phyloP scores from a whole-genome alignment of 1,284 basidiomycete species.

The Rhodotorula sp. region DNA sequence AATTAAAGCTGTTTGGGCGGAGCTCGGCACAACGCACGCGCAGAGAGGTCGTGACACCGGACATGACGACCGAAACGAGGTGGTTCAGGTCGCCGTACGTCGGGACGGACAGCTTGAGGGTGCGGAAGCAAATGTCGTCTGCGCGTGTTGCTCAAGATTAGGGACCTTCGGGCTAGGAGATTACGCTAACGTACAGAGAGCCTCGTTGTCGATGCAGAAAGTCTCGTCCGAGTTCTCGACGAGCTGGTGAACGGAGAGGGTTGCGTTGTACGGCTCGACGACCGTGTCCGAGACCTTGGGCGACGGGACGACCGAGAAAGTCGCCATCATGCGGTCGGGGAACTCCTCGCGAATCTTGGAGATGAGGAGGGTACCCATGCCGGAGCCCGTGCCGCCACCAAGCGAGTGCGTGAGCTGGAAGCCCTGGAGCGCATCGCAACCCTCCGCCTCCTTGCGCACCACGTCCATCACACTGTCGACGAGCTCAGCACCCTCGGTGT shows the following conservation, averaged over 20 bases:
- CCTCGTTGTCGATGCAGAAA: conserved; percentile 87
- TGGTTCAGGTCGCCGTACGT: conserved; percentile 97
- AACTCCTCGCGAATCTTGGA: conserved; percentile 63
- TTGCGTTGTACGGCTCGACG: conserved; percentile 66
- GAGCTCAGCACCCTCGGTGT: conserved; percentile 94
- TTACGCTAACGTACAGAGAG: conserved; percentile 60
- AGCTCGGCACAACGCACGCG: conserved; percentile 54
- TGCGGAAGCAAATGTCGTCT: conserved; percentile 95
- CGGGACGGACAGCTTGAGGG: conserved; percentile 88
- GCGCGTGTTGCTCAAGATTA: not conserved
- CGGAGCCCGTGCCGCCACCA: conserved; percentile 63
- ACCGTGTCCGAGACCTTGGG: conserved; percentile 59
- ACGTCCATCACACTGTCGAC: conserved; percentile 78
- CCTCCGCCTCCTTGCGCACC: conserved; percentile 63
- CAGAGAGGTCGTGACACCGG: conserved; percentile 91
- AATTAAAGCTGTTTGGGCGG: not conserved
- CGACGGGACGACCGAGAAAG: conserved; percentile 64
- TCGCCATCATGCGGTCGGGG: conserved; percentile 66
- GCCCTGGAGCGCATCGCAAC: conserved; percentile 60
- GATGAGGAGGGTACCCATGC: conserved; percentile 64
- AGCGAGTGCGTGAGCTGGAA: conserved; percentile 67
- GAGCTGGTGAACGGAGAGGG: conserved; percentile 63
- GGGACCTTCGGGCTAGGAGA: not conserved
- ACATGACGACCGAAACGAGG: conserved; percentile 97
- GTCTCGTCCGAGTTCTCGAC: conserved; percentile 66